Percentiles rank a stretch among this genome's conserved stretches.
Evolutionary conservation across 2,329 filamentous ascomycete genomes (phyloP).

Genomic region (Colletotrichum sp.): DNA sequence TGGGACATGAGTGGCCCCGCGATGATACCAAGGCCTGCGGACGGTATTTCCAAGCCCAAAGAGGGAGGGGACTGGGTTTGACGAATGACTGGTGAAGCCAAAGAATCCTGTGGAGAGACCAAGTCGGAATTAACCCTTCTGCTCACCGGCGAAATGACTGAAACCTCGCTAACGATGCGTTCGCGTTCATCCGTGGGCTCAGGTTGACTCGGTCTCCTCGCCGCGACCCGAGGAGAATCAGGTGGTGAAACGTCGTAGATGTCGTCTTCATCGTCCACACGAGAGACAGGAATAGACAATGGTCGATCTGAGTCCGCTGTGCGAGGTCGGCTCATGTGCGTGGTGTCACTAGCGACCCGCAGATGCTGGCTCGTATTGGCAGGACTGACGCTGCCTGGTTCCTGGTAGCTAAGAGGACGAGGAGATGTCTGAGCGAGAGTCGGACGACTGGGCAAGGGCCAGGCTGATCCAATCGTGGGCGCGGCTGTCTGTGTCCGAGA

Average conservation of each 20-base stretch:
- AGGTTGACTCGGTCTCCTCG: conserved; percentile 2
- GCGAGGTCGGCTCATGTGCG: conserved; percentile 11
- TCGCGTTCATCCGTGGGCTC: not conserved
- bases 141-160: not conserved
- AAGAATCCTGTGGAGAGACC: not conserved
- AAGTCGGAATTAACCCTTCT: not conserved
- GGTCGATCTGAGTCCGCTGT: conserved; percentile 13
- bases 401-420: conserved; percentile 14
- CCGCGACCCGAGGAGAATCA: conserved; percentile 38
- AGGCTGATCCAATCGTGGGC: conserved; percentile 15
- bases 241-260: conserved; percentile 55
- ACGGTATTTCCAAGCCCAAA: conserved; percentile 34
- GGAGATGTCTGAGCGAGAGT: conserved; percentile 7
- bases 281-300: conserved; percentile 1
- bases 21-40: conserved; percentile 24
- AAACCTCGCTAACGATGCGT: not conserved
- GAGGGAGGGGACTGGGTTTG: not conserved
- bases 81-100: not conserved
- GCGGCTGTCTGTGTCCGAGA: conserved; percentile 25
- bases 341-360: conserved; percentile 19
- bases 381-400: not conserved
- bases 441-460: conserved; percentile 10
- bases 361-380: not conserved
- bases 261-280: conserved; percentile 36
- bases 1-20: not conserved